Percentiles rank a stretch among this genome's conserved stretches.
phyloP scores from a whole-genome alignment of 2,329 filamentous ascomycete genomes.

The Aspergillus sojae region DNA sequence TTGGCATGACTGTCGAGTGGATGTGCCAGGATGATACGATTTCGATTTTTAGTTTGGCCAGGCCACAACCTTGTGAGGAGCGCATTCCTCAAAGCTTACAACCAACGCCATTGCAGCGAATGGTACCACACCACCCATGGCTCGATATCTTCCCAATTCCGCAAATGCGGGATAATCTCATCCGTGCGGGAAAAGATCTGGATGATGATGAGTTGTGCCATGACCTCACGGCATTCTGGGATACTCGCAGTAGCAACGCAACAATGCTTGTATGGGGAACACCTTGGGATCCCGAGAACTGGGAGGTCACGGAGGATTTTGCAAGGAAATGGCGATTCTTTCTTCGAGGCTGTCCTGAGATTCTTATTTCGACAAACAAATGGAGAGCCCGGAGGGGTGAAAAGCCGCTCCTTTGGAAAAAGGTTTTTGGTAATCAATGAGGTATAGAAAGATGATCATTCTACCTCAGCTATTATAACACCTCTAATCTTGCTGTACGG shows the following conservation, averaged over 20 bases:
- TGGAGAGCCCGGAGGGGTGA: neutral
- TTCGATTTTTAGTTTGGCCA: neutral
- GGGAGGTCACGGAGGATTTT: conserved; percentile 44
- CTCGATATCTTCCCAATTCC: neutral
- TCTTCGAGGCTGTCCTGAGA: neutral
- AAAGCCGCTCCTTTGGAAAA: neutral
- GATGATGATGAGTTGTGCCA: conserved; percentile 44
- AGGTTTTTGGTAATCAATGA: neutral
- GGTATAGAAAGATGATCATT: neutral
- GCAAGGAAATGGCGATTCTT: conserved; percentile 34
- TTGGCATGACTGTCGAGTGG: neutral
- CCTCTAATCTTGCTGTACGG: neutral
- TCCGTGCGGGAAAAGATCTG: conserved; percentile 28
- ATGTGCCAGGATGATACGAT: neutral
- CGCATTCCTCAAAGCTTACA: neutral
- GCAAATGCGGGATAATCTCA: conserved; percentile 42
- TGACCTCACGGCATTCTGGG: conserved; percentile 35
- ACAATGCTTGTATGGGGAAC: conserved; percentile 42
- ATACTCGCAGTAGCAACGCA: conserved; percentile 19
- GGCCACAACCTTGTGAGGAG: neutral
- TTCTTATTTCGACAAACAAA: neutral
- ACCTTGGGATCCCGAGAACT: conserved; percentile 36
- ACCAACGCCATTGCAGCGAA: neutral
- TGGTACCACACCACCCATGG: neutral
- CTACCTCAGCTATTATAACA: neutral